Conservation (phyloP, 352 stramenopile species). For the Plasmopara halstedii region DNA sequence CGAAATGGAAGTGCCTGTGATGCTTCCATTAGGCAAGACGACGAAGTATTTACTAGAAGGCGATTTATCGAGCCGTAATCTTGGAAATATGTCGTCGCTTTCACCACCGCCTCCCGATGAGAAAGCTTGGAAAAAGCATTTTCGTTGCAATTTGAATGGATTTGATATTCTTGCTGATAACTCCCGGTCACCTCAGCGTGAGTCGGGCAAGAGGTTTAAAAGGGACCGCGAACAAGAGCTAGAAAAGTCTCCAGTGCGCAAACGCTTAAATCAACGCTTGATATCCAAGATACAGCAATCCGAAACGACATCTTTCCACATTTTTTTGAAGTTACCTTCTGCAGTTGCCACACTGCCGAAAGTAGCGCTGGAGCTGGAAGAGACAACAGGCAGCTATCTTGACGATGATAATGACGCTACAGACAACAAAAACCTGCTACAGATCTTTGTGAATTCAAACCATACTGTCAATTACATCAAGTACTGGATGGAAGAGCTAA, state of each 20-base stretch:
- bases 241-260: slow-evolving; percentile 46
- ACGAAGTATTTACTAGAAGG: slow-evolving; percentile 59
- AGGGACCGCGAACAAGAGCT: slow-evolving; percentile 23
- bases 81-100: slow-evolving; percentile 39
- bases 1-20: slow-evolving; percentile 69
- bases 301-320: slow-evolving; percentile 45
- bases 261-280: slow-evolving; percentile 48
- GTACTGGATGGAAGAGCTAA: slow-evolving; percentile 74
- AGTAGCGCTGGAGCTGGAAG: slow-evolving; percentile 65
- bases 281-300: slow-evolving; percentile 40
- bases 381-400: slow-evolving; percentile 23
- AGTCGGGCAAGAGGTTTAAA: slow-evolving; percentile 24
- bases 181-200: slow-evolving; percentile 17
- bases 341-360: slow-evolving; percentile 57
- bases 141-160: slow-evolving; percentile 11
- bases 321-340: slow-evolving; percentile 55
- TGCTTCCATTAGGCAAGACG: slow-evolving; percentile 54
- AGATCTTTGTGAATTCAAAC: slow-evolving; percentile 51
- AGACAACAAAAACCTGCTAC: slow-evolving; percentile 29
- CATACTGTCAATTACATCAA: slow-evolving; percentile 81
- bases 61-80: slow-evolving; percentile 8
- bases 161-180: slow-evolving; percentile 13
- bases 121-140: slow-evolving; percentile 35
- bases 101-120: slow-evolving; percentile 52
- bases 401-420: slow-evolving; percentile 18